These are phyloP conservation scores for Leptosphaerulina australis DNA, from an alignment of 2,329 filamentous ascomycete species.

Conservation along the genomic window DNA sequence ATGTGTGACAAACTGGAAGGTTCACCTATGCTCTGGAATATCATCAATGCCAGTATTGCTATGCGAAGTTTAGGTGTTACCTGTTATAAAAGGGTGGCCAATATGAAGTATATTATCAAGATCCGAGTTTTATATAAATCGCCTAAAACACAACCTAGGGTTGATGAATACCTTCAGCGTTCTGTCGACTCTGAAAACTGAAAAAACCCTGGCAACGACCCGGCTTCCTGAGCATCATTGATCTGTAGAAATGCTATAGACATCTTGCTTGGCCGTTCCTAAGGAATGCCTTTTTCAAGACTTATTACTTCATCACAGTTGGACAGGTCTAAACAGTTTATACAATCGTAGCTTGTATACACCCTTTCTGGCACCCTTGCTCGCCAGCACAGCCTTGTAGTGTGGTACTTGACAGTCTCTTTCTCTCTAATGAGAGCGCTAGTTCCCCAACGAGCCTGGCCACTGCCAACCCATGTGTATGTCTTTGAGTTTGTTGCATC, in stretches of 20 bases:
- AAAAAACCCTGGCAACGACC: too few relatives aligned
- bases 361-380: constrained; percentile 24
- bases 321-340: constrained; percentile 27
- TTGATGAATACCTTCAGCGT: too few relatives aligned
- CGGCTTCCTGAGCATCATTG: too few relatives aligned
- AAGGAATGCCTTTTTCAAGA: not conserved
- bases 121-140: too few relatives aligned
- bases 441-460: constrained; percentile 16
- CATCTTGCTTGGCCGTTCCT: not conserved
- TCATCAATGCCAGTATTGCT: too few relatives aligned
- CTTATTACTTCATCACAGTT: constrained; percentile 1
- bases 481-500: constrained; percentile 14
- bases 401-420: constrained; percentile 17
- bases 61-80: too few relatives aligned
- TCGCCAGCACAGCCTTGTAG: constrained; percentile 32
- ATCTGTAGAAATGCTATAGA: not conserved
- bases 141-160: too few relatives aligned
- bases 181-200: too few relatives aligned
- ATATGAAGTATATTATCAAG: too few relatives aligned
- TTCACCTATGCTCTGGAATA: not conserved
- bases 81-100: too few relatives aligned
- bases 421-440: constrained; percentile 13
- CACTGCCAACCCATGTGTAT: constrained; percentile 27
- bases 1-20: not conserved
- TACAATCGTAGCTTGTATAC: constrained; percentile 34